Evolutionary conservation across 805 yeast species (phyloP), one percentile per base, ranked within the genome.

Genomic region (Danielia oregonensis): DNA sequence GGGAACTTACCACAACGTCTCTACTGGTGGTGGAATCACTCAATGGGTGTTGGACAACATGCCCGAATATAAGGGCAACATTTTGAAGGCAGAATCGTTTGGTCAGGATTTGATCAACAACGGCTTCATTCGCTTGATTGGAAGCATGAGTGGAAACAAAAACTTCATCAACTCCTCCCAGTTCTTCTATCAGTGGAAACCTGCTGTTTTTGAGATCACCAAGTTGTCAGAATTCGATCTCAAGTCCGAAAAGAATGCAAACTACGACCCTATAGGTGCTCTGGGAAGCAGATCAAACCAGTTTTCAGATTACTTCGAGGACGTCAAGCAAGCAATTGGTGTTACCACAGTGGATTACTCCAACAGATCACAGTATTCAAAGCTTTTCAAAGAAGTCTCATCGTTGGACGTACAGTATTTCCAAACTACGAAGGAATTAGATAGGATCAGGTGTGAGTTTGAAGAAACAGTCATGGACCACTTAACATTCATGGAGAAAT

Each of bases 151-250:
- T 22, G 55, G 53, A 22, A 71, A 74, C 30, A 64, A 63, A 30
- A 65, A 59, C 33, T 86, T 86, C 57, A 86, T 82, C 35, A 86
- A 84, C 55, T 78, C 87, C 14, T 76, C 87, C 3, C 81, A 78
- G 36, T 77, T 81, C 55, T 70, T 65, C 49, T 86, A 86, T 52
- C 95, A 86, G 58, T 87, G 95, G 95, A 80, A 78, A 42, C 79
- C 79, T 3, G 59, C 69, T 39, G 84, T 85, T 1, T 84, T 74
- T 52, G 77, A 73, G 41, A 63, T 75, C 26, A 56, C 67, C 2
- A 52, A 52, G 21, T 32, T 61, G 15, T 40, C 44, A 4, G 50
- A 40, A 12, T 38, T 40, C 13, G 49, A 44, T 14, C 26, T 43
- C 21, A n/a, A n/a, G n/a, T n/a, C n/a, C n/a, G 23, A 43, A 22